Conservation (phyloP, 305 asterid species). For the Ajuga reptans region DNA sequence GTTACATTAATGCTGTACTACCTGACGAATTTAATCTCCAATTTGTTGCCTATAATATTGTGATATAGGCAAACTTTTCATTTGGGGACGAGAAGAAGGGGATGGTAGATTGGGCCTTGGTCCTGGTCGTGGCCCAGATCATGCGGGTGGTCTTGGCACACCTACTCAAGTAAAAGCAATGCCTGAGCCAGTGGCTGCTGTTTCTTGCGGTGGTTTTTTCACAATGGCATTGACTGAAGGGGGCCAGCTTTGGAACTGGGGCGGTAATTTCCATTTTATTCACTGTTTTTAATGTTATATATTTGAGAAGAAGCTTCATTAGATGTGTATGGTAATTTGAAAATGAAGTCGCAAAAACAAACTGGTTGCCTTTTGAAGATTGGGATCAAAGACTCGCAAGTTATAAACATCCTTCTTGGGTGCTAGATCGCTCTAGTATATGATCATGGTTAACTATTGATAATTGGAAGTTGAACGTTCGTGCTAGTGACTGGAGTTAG, state of each 20-base stretch:
- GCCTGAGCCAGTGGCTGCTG: conserved; percentile 66
- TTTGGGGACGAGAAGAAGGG: conserved; percentile 98
- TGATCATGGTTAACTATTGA: background rate
- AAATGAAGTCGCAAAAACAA: background rate
- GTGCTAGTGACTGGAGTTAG: background rate
- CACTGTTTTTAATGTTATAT: background rate
- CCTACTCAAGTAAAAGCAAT: conserved; percentile 71
- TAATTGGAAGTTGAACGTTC: background rate
- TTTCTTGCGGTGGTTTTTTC: conserved; percentile 94
- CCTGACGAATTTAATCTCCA: conserved; percentile 4
- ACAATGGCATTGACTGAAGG: conserved; percentile 79
- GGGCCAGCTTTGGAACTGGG: conserved; percentile 96
- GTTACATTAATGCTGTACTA: background rate
- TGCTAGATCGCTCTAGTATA: background rate
- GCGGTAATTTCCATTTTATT: conserved; percentile 45
- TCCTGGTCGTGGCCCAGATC: conserved; percentile 83
- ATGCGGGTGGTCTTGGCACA: conserved; percentile 76
- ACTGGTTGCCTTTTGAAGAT: background rate
- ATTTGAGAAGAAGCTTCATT: background rate
- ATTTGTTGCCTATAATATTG: conserved; percentile 10
- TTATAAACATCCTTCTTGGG: background rate
- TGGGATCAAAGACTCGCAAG: background rate
- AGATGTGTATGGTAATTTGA: background rate
- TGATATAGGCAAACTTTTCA: conserved; percentile 61
- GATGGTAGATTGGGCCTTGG: conserved; percentile 98